These are phyloP conservation scores for Phytomonas sp. DNA, from an alignment of 208 protist genomes.

Conservation along the genomic window DNA sequence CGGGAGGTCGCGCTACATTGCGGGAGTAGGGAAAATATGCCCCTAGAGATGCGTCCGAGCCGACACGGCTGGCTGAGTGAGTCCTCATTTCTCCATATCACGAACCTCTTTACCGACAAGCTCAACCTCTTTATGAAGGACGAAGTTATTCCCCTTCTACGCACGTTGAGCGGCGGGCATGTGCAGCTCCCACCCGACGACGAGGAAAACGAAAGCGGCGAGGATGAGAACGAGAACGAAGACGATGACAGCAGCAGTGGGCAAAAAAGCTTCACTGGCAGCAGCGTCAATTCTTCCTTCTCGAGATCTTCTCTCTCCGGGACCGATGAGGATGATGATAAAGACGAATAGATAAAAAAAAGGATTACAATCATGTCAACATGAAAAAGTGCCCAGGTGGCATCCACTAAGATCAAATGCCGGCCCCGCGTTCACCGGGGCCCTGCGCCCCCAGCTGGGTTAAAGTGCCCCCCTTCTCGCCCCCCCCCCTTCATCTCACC, in stretches of 20 bases:
- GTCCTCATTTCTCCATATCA: constrained; percentile 23
- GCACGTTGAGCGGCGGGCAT: constrained; percentile 11
- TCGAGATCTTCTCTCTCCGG: constrained; percentile 3
- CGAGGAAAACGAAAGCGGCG: constrained; percentile 5
- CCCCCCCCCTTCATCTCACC: neutral
- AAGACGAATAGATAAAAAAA: constrained; percentile 10
- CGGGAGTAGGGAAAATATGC: constrained; percentile 1
- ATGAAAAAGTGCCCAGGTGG: constrained; percentile 10
- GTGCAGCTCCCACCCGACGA: constrained; percentile 5
- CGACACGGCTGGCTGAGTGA: constrained; percentile 43
- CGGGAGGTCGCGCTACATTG: constrained; percentile 16
- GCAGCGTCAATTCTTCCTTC: neutral
- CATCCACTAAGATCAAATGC: neutral
- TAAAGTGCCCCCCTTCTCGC: neutral
- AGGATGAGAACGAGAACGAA: constrained; percentile 9
- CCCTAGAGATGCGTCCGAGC: constrained; percentile 20
- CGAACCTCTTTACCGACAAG: constrained; percentile 22
- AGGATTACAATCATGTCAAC: neutral
- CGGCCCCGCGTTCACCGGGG: too few species aligned
- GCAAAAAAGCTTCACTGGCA: neutral
- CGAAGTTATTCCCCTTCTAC: constrained; percentile 45
- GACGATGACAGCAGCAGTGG: constrained; percentile 1
- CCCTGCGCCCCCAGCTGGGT: neutral
- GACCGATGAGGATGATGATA: constrained; percentile 4
- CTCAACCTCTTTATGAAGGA: constrained; percentile 27